Conservation (phyloP, 2,329 filamentous ascomycete species). For the Xylariomycetidae sp. region DNA sequence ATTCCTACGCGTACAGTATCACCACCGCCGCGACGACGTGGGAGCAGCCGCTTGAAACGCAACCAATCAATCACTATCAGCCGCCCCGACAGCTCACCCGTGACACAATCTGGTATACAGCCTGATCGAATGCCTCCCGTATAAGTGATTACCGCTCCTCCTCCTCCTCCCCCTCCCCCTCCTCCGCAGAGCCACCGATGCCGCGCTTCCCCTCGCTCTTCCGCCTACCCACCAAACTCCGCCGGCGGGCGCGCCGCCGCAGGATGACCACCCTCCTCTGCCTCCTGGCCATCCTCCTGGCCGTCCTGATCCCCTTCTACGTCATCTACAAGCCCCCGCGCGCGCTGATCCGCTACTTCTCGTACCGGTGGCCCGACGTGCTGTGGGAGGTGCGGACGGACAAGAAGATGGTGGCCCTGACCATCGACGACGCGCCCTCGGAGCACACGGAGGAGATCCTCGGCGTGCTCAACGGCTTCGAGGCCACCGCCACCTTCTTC, state of each 20-base stretch:
- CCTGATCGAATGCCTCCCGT: neutral
- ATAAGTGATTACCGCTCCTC: neutral
- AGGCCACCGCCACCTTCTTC: conserved; percentile 79
- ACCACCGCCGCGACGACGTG: too few species aligned
- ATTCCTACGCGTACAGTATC: too few species aligned
- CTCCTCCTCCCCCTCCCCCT: conserved; percentile 1
- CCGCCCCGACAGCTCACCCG: too few species aligned
- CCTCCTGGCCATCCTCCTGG: conserved; percentile 33
- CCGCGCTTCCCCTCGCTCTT: conserved; percentile 39
- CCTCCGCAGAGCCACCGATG: conserved; percentile 16
- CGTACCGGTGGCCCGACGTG: conserved; percentile 69
- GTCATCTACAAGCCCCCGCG: conserved; percentile 75
- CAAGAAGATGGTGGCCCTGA: conserved; percentile 70
- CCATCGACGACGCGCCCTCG: conserved; percentile 82
- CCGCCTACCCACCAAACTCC: conserved; percentile 51
- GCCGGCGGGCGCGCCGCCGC: conserved; percentile 53
- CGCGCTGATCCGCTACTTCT: conserved; percentile 66
- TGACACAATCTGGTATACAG: neutral
- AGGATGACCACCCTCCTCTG: conserved; percentile 51
- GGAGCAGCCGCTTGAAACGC: too few species aligned
- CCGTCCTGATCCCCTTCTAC: conserved; percentile 49
- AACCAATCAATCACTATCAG: too few species aligned
- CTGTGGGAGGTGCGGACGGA: conserved; percentile 62
- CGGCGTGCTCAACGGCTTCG: conserved; percentile 58
- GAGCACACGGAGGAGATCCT: conserved; percentile 67